These are phyloP conservation scores for Circinella umbellata DNA, from an alignment of 371 early-diverging fungal genomes.

Conservation along the genomic window DNA sequence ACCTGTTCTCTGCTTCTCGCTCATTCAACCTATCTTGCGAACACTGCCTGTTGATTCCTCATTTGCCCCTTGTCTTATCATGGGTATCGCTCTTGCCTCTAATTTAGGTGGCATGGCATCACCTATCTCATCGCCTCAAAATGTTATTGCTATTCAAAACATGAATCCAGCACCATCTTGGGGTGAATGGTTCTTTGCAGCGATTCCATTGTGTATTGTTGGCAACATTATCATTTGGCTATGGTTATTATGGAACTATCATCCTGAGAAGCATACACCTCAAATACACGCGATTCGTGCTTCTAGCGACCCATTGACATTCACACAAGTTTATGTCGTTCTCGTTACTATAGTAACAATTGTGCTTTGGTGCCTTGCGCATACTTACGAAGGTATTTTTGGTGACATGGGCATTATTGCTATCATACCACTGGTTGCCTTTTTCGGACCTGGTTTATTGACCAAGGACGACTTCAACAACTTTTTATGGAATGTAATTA, in stretches of 20 bases:
- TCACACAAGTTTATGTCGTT: conserved; percentile 67
- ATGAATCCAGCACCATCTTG: conserved; percentile 79
- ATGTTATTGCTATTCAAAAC: conserved; percentile 74
- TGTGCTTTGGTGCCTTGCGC: conserved; percentile 79
- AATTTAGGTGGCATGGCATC: conserved; percentile 90
- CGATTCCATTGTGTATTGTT: conserved; percentile 66
- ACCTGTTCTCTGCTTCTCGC: conserved; percentile 94
- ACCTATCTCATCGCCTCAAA: conserved; percentile 86
- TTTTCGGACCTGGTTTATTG: conserved; percentile 80
- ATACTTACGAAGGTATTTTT: conserved; percentile 59
- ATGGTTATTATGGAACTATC: conserved; percentile 63
- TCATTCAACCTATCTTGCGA: conserved; percentile 86
- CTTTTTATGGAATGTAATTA: conserved; percentile 79
- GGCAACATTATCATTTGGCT: conserved; percentile 77
- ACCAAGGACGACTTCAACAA: conserved; percentile 86
- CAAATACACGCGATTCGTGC: conserved; percentile 62
- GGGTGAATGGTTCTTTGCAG: conserved; percentile 67
- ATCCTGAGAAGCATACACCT: conserved; percentile 65
- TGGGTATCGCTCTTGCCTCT: conserved; percentile 85
- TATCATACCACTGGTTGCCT: conserved; percentile 77
- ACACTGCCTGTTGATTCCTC: conserved; percentile 68
- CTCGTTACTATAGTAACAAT: conserved; percentile 72
- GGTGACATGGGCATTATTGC: conserved; percentile 89
- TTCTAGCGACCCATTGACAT: conserved; percentile 60
- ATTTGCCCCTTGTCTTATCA: conserved; percentile 73